phyloP scores from a whole-genome alignment of 306 rosid genomes.

The Argentina anserina region DNA sequence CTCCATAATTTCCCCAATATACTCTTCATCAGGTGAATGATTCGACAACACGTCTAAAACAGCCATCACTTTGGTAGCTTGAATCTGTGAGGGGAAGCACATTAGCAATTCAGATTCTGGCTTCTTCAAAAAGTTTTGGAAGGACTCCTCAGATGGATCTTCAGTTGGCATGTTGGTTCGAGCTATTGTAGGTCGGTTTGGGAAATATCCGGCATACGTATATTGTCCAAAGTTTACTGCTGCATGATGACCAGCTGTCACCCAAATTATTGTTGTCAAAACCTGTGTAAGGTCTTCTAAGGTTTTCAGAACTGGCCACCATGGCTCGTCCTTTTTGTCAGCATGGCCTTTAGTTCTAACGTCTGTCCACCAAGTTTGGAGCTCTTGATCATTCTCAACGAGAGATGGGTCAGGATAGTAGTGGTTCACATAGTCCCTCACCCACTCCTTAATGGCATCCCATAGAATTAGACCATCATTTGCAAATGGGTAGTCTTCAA shows the following conservation, averaged over 20 bases:
- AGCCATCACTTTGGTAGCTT: conserved; percentile 34
- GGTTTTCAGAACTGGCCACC: conserved; percentile 35
- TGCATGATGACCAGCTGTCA: conserved; percentile 38
- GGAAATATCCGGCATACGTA: conserved; percentile 33
- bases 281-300: conserved; percentile 15
- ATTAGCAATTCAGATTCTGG: conserved; percentile 26
- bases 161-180: conserved; percentile 35
- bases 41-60: conserved; percentile 30
- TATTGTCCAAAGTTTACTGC: conserved; percentile 42
- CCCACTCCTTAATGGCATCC: too few species aligned
- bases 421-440: conserved; percentile 31
- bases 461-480: too few species aligned
- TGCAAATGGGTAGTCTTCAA: too few species aligned
- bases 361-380: conserved; percentile 44
- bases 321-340: conserved; percentile 42
- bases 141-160: conserved; percentile 23
- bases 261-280: conserved; percentile 33
- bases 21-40: conserved; percentile 41
- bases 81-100: conserved; percentile 40
- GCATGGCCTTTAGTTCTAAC: conserved; percentile 33
- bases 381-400: conserved; percentile 28
- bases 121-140: conserved; percentile 14
- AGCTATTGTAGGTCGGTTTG: conserved; percentile 37
- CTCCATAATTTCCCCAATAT: conserved; percentile 26
- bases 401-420: conserved; percentile 24